Evolutionary conservation across 164 flowering plant species (phyloP).

Genomic region (Taxillus chinensis): DNA sequence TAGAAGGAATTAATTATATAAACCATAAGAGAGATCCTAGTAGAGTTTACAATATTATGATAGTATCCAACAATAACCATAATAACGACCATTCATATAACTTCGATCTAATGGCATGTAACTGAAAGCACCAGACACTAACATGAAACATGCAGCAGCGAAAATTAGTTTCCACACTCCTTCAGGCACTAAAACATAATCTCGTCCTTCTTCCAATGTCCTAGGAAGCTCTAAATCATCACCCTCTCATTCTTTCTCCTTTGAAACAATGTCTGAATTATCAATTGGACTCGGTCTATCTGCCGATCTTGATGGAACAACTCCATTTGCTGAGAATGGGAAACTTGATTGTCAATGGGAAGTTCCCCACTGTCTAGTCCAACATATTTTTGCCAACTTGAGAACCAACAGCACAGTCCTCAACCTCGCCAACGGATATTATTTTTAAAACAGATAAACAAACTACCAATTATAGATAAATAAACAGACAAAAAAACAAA

Average conservation of each 20-base stretch:
- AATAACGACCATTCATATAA: too few species aligned
- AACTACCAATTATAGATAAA: not conserved
- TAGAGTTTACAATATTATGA: not conserved
- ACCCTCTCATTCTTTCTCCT: slow-evolving; percentile 21
- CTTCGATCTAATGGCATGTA: too few species aligned
- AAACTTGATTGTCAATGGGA: slow-evolving; percentile 15
- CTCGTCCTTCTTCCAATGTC: slow-evolving; percentile 55
- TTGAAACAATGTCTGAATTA: slow-evolving; percentile 46
- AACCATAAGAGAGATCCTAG: too few species aligned
- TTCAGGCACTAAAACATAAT: slow-evolving; percentile 80
- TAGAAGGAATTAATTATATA: too few species aligned
- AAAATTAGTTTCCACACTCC: slow-evolving; percentile 56
- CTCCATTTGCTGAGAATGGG: slow-evolving; percentile 15
- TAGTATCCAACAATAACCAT: too few species aligned
- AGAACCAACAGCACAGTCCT: slow-evolving; percentile 61
- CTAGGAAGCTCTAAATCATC: slow-evolving; percentile 42
- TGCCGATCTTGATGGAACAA: slow-evolving; percentile 11
- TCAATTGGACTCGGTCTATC: slow-evolving; percentile 82
- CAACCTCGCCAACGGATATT: not conserved
- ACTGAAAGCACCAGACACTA: too few species aligned
- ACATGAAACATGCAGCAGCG: not conserved
- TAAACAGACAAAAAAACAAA: not conserved
- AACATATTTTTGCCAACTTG: slow-evolving; percentile 60
- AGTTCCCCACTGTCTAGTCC: slow-evolving; percentile 25
- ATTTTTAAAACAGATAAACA: not conserved